phyloP scores from a whole-genome alignment of 1,139 yeast genomes.

The Petasospora fabianii region DNA sequence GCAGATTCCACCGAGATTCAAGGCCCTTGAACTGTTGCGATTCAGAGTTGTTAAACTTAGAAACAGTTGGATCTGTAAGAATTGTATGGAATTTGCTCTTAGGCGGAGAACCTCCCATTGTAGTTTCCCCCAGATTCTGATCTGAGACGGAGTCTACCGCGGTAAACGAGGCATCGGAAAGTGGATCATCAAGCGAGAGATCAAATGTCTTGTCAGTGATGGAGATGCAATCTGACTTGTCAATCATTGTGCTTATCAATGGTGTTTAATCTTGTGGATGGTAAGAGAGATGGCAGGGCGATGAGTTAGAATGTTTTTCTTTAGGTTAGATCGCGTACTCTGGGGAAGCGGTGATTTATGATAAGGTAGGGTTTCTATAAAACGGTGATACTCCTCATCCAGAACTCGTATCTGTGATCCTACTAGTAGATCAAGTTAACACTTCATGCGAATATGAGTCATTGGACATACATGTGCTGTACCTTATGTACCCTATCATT shows the following conservation, averaged over 20 bases:
- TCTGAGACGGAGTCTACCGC: constrained; percentile 9
- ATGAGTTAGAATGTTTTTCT: neutral
- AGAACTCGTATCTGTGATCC: no score
- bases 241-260: constrained; percentile 7
- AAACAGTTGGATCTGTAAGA: no score
- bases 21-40: constrained; percentile 2
- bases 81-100: no score
- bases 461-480: no score
- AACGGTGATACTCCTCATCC: no score
- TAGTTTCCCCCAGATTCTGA: neutral
- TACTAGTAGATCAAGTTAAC: no score
- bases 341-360: neutral
- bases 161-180: constrained; percentile 8
- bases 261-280: neutral
- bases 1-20: constrained; percentile 3
- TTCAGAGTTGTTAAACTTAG: neutral
- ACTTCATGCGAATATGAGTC: no score
- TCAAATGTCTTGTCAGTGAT: constrained; percentile 22
- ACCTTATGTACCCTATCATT: no score
- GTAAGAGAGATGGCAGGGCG: neutral
- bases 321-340: neutral
- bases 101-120: constrained; percentile 2
- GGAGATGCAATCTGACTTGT: constrained; percentile 16
- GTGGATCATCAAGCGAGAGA: constrained; percentile 19
- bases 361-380: neutral